Evolutionary conservation across 2,329 filamentous ascomycete genomes (phyloP).

Genomic region (Dothistroma pini): DNA sequence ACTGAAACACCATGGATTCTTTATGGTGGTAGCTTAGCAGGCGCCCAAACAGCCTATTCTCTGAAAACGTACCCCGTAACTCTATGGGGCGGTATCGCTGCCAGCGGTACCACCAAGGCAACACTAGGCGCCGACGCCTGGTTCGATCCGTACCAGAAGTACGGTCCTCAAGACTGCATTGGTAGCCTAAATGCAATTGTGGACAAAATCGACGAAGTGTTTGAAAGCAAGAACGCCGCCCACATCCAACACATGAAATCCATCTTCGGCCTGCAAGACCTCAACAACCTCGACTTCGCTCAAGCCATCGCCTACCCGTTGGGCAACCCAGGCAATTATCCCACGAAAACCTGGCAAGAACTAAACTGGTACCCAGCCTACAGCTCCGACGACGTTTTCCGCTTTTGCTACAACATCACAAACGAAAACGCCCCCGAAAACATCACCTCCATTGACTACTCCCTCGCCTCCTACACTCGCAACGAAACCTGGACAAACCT

Average conservation of each 20-base stretch:
- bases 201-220: slow-evolving; percentile 54
- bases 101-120: slow-evolving; percentile 70
- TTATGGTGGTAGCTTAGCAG: slow-evolving; percentile 46
- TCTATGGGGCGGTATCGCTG: slow-evolving; percentile 73
- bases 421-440: slow-evolving; percentile 44
- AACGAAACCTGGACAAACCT: slow-evolving; percentile 51
- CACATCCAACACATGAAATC: slow-evolving; percentile 49
- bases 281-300: slow-evolving; percentile 54
- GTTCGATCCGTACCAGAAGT: slow-evolving; percentile 56
- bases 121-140: slow-evolving; percentile 68
- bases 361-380: slow-evolving; percentile 47
- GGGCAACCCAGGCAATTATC: slow-evolving; percentile 39
- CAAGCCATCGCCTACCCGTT: slow-evolving; percentile 43
- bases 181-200: slow-evolving; percentile 55
- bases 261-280: slow-evolving; percentile 49
- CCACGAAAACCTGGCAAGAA: slow-evolving; percentile 53
- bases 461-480: slow-evolving; percentile 47
- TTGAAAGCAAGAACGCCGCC: slow-evolving; percentile 41
- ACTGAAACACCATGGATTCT: slow-evolving; percentile 47
- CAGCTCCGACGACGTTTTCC: slow-evolving; percentile 48
- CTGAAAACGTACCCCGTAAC: slow-evolving; percentile 56
- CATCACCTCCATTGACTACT: slow-evolving; percentile 45
- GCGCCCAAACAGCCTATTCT: slow-evolving; percentile 45
- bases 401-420: slow-evolving; percentile 53
- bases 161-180: slow-evolving; percentile 58